Percentiles rank a stretch among this genome's conserved stretches.
These are phyloP conservation scores for Solanum gandarillasii DNA, from an alignment of 257 asterid species.

Conservation along the genomic window DNA sequence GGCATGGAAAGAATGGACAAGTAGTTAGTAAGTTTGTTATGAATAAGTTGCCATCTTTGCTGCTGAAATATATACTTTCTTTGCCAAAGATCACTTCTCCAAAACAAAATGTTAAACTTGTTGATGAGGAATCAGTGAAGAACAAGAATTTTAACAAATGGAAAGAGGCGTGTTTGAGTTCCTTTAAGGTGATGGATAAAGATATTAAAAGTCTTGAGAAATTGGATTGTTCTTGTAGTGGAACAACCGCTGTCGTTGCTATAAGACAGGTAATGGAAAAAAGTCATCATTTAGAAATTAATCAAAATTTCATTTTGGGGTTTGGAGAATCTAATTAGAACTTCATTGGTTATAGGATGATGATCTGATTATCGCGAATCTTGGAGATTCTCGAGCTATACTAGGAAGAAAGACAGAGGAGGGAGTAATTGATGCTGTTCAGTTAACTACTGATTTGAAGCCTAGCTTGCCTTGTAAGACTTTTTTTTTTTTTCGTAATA, in stretches of 20 bases:
- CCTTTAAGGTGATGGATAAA: constrained; percentile 60
- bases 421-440: constrained; percentile 37
- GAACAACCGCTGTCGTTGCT: constrained; percentile 58
- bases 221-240: constrained; percentile 62
- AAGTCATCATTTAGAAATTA: not conserved
- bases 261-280: constrained; percentile 44
- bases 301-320: not conserved
- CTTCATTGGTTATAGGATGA: constrained; percentile 33
- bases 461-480: constrained; percentile 63
- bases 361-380: constrained; percentile 60
- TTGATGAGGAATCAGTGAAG: constrained; percentile 11
- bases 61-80: constrained; percentile 37
- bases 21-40: constrained; percentile 55
- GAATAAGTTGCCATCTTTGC: constrained; percentile 52
- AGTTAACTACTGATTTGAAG: constrained; percentile 71
- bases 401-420: constrained; percentile 45
- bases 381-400: constrained; percentile 80
- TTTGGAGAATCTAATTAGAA: not conserved
- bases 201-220: constrained; percentile 40
- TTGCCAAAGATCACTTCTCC: constrained; percentile 16
- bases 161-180: constrained; percentile 54
- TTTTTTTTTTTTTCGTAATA: not conserved
- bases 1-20: constrained; percentile 78
- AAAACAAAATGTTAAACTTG: constrained; percentile 1
- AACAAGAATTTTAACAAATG: constrained; percentile 35